Conservation (phyloP, 192 early-diverging fungal genomes). For the Coemansia sp. region DNA sequence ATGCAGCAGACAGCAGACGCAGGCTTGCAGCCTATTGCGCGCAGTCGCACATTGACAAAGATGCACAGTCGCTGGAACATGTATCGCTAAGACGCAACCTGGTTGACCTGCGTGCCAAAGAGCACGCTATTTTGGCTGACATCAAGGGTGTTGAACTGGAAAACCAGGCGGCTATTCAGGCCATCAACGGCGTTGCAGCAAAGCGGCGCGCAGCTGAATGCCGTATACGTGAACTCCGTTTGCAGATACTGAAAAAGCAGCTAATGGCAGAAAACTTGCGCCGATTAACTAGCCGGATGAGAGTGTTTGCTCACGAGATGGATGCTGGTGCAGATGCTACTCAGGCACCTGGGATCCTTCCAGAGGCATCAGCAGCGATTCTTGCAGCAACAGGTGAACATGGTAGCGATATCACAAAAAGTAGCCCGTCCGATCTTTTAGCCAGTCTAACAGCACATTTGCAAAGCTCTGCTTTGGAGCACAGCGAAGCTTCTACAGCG, state of each 20-base stretch:
- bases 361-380: not conserved
- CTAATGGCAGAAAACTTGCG: conserved; percentile 33
- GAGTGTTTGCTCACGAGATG: conserved; percentile 29
- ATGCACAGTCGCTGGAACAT: conserved; percentile 5
- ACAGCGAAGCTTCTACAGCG: not conserved
- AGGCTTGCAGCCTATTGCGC: conserved; percentile 27
- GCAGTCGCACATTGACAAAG: not conserved
- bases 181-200: conserved; percentile 19
- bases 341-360: not conserved
- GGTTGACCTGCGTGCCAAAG: conserved; percentile 1
- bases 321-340: conserved; percentile 1
- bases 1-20: conserved; percentile 11
- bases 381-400: not conserved
- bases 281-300: conserved; percentile 23
- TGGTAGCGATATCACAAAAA: not conserved
- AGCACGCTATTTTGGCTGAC: conserved; percentile 9
- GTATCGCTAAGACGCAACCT: conserved; percentile 14
- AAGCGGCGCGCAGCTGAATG: conserved; percentile 19
- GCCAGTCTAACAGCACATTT: not conserved
- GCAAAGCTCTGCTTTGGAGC: not conserved
- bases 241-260: conserved; percentile 41
- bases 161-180: conserved; percentile 18
- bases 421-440: not conserved
- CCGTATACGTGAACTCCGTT: conserved; percentile 26
- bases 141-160: conserved; percentile 20